A percentile compares a stretch with the other conserved stretches of the same genome.
Evolutionary conservation across 495 filamentous ascomycete genomes (phyloP).

Genomic region (Rhizodiscina lignyota): DNA sequence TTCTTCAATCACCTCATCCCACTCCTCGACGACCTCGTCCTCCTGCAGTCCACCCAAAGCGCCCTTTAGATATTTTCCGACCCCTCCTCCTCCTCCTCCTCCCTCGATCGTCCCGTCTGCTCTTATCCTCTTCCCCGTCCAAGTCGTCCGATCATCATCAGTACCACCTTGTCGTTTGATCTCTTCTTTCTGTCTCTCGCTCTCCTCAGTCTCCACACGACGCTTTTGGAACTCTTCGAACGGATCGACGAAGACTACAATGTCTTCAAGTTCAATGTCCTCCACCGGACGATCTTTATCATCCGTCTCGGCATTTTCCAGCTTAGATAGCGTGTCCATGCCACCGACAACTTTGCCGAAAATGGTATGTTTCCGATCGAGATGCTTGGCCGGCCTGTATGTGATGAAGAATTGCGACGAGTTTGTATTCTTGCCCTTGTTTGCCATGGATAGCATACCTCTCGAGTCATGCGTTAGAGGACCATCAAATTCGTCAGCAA

Average conservation of each 20-base stretch:
- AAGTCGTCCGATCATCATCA: constrained; percentile 74
- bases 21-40: constrained; percentile 41
- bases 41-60: constrained; percentile 24
- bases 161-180: constrained; percentile 30
- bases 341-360: constrained; percentile 77
- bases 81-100: constrained; percentile 28
- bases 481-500: constrained; percentile 83
- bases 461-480: constrained; percentile 63
- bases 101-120: constrained; percentile 31
- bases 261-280: constrained; percentile 63
- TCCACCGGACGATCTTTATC: constrained; percentile 50
- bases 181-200: constrained; percentile 21
- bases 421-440: constrained; percentile 96
- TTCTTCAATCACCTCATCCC: constrained; percentile 42
- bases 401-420: constrained; percentile 90
- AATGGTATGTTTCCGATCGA: constrained; percentile 92
- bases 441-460: constrained; percentile 64
- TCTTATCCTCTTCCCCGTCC: constrained; percentile 60
- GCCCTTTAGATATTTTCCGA: constrained; percentile 70
- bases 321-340: constrained; percentile 40
- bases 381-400: constrained; percentile 65
- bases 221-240: constrained; percentile 82
- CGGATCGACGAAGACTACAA: constrained; percentile 82
- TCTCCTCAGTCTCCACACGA: constrained; percentile 28
- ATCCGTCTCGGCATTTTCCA: constrained; percentile 56